Evolutionary conservation across 2,329 filamentous ascomycete species (phyloP).

Genomic region (Pseudogymnoascus sp.): DNA sequence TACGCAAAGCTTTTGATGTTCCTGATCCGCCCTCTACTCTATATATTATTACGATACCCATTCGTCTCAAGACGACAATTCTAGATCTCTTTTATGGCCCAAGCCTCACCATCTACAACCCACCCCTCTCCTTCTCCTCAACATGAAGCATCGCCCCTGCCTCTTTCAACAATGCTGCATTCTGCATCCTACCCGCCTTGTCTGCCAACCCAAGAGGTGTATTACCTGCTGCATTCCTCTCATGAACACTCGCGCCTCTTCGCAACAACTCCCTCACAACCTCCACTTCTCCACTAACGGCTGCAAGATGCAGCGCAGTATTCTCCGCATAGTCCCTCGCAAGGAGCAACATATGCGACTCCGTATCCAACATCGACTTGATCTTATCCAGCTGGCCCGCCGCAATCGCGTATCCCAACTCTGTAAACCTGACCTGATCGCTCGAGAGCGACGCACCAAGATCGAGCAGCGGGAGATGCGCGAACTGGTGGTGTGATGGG

Average conservation of each 20-base stretch:
- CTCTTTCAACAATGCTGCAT: slow-evolving; percentile 46
- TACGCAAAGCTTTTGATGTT: not conserved
- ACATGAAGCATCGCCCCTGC: slow-evolving; percentile 54
- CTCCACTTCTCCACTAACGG: slow-evolving; percentile 38
- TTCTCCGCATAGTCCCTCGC: slow-evolving; percentile 33
- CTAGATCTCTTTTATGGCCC: not conserved
- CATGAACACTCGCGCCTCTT: slow-evolving; percentile 59
- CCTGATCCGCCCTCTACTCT: not conserved
- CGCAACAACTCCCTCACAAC: slow-evolving; percentile 52
- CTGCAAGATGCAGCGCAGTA: slow-evolving; percentile 33
- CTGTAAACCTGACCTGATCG: slow-evolving; percentile 49
- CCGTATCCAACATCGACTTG: slow-evolving; percentile 23
- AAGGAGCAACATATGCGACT: slow-evolving; percentile 26
- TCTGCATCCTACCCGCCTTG: slow-evolving; percentile 46
- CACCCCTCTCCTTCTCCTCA: slow-evolving; percentile 34
- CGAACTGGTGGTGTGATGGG: slow-evolving; percentile 28
- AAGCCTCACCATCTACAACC: not conserved
- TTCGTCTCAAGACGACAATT: not conserved
- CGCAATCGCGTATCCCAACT: slow-evolving; percentile 55
- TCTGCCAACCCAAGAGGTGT: slow-evolving; percentile 58
- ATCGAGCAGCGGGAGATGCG: slow-evolving; percentile 40
- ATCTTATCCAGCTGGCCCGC: slow-evolving; percentile 45
- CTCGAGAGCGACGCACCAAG: slow-evolving; percentile 37
- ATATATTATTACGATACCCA: slow-evolving; percentile 3
- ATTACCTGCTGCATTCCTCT: slow-evolving; percentile 56